phyloP scores from a whole-genome alignment of 1,139 yeast genomes.

The Scheffersomyces segobiensis region DNA sequence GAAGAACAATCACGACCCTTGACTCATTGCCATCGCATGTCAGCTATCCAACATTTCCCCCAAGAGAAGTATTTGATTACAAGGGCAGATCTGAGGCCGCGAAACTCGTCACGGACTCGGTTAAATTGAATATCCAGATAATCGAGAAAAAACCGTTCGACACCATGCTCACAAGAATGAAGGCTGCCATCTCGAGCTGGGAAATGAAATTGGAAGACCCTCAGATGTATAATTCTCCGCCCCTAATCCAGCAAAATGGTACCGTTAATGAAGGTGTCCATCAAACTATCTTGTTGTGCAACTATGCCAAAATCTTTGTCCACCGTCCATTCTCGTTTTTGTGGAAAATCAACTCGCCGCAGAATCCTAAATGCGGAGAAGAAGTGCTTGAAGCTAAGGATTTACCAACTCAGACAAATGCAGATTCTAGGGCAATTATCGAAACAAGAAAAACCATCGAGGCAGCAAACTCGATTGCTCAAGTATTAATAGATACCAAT shows the following conservation, averaged over 20 bases:
- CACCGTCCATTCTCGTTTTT: conserved; percentile 52
- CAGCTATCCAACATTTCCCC: conserved; percentile 35
- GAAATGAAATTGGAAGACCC: conserved; percentile 48
- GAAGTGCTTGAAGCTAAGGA: conserved; percentile 6
- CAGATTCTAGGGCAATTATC: conserved; percentile 42
- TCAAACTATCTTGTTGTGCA: conserved; percentile 44
- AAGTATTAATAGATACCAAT: conserved; percentile 44
- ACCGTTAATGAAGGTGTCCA: conserved; percentile 51
- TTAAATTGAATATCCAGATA: conserved; percentile 44
- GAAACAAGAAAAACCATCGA: conserved; percentile 54
- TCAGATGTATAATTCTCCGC: conserved; percentile 39
- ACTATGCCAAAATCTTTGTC: conserved; percentile 51
- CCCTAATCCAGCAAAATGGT: conserved; percentile 39
- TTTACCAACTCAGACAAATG: conserved; percentile 8
- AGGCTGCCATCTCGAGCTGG: conserved; percentile 50
- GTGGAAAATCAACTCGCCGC: conserved; percentile 49
- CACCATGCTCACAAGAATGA: conserved; percentile 30
- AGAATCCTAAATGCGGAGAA: conserved; percentile 37
- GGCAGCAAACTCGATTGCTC: conserved; percentile 50
- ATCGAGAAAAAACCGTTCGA: conserved; percentile 37
- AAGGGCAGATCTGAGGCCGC: conserved; percentile 49
- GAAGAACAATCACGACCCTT: conserved; percentile 42
- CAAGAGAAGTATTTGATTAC: conserved; percentile 40
- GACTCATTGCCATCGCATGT: conserved; percentile 30
- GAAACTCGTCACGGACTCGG: conserved; percentile 47